Conservation (phyloP, 1,139 yeast species). For the Lodderomyces metapsilosis region DNA sequence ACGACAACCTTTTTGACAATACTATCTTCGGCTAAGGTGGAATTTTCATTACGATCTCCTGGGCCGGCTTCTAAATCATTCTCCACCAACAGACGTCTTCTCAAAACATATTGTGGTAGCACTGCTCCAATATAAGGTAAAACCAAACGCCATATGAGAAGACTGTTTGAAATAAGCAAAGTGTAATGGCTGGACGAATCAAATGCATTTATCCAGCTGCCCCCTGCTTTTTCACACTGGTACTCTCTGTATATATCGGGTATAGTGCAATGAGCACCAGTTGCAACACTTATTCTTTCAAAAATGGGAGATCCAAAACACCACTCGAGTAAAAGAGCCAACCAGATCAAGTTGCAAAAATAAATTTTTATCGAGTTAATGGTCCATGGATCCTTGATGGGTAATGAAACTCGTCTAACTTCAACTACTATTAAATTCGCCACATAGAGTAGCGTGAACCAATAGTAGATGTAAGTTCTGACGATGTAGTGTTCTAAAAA, state of each 20-base stretch:
- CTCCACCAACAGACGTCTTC: neutral
- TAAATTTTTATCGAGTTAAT: conserved; percentile 9
- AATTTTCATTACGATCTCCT: too few relatives aligned
- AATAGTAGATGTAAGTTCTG: conserved; percentile 14
- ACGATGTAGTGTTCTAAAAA: conserved; percentile 23
- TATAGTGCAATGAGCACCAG: conserved; percentile 43
- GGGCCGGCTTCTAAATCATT: conserved; percentile 6
- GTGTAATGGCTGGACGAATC: conserved; percentile 67
- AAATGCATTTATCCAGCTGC: conserved; percentile 55
- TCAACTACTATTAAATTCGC: neutral
- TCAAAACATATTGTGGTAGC: neutral
- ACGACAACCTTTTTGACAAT: neutral
- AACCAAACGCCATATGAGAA: conserved; percentile 41
- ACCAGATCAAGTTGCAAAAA: conserved; percentile 10
- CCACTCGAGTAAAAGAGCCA: conserved; percentile 29
- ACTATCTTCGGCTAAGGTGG: neutral
- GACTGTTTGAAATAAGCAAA: conserved; percentile 48
- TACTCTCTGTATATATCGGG: conserved; percentile 8
- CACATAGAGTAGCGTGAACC: conserved; percentile 5
- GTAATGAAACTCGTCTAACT: neutral
- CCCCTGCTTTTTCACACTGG: conserved; percentile 21
- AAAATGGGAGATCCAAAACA: conserved; percentile 47
- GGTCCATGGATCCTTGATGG: neutral
- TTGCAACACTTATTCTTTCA: conserved; percentile 36
- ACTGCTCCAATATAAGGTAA: conserved; percentile 5